Evolutionary conservation across 805 yeast species (phyloP).

Genomic region (Lipomyces sp.): DNA sequence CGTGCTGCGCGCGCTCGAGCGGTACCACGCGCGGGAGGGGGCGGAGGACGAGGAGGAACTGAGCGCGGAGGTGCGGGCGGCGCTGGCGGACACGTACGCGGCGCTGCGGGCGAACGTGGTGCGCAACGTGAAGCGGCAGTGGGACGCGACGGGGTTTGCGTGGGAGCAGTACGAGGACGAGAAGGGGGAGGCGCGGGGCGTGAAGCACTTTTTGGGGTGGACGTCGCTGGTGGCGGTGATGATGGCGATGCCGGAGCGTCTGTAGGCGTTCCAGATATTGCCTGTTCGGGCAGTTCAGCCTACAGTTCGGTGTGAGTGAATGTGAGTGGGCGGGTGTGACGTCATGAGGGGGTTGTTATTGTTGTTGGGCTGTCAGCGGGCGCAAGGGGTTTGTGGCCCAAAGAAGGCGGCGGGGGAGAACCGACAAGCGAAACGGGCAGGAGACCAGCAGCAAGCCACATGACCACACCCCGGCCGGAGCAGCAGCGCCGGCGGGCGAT

Average conservation of each 20-base stretch:
- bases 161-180: conserved; percentile 87
- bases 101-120: conserved; percentile 66
- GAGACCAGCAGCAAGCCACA: no score
- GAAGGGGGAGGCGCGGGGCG: conserved; percentile 74
- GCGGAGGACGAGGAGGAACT: conserved; percentile 37
- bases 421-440: no score
- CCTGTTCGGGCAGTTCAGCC: conserved; percentile 4
- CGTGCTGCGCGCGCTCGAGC: conserved; percentile 60
- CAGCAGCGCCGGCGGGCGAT: no score
- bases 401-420: no score
- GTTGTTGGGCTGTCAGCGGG: no score
- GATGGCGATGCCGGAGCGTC: conserved; percentile 71
- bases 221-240: conserved; percentile 75
- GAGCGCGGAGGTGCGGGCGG: conserved; percentile 36
- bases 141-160: conserved; percentile 72
- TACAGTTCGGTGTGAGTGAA: no score
- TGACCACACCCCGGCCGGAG: no score
- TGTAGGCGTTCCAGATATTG: conserved; percentile 8
- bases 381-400: no score
- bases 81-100: conserved; percentile 51
- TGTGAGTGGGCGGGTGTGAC: no score
- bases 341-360: neutral
- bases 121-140: conserved; percentile 61
- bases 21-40: conserved; percentile 56
- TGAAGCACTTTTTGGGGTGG: conserved; percentile 93